phyloP scores from a whole-genome alignment of 768 basidiomycete species.

The Suillus paluster region DNA sequence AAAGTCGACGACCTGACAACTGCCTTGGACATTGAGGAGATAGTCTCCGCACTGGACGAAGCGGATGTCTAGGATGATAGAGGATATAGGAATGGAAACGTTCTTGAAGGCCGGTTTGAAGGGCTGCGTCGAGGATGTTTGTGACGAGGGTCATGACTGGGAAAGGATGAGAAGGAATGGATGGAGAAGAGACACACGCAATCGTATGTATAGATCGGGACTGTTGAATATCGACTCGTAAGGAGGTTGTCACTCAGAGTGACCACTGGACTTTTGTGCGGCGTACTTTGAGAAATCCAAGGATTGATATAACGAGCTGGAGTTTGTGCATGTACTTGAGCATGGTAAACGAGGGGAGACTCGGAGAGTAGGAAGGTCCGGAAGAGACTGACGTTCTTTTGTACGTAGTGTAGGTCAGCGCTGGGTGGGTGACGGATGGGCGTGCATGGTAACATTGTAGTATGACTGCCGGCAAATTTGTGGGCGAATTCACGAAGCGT shows the following conservation, averaged over 20 bases:
- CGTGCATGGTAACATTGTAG: no score
- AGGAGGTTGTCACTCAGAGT: slow-evolving; percentile 83
- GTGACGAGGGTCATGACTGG: slow-evolving; percentile 95
- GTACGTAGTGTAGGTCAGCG: no score
- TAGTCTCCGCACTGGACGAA: no score
- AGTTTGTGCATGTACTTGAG: slow-evolving; percentile 90
- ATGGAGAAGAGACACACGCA: slow-evolving; percentile 47
- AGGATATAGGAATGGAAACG: slow-evolving; percentile 90
- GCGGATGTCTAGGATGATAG: no score
- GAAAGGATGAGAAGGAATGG: slow-evolving; percentile 15
- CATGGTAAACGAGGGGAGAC: no score
- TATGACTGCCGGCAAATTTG: no score
- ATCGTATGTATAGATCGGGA: slow-evolving; percentile 97
- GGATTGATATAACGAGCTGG: slow-evolving; percentile 82
- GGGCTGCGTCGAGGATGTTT: slow-evolving; percentile 87
- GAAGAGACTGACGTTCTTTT: no score
- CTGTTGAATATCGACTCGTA: slow-evolving; percentile 95
- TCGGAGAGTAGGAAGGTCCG: no score
- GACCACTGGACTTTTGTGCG: slow-evolving; percentile 66
- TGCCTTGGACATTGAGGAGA: no score
- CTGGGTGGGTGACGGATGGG: no score
- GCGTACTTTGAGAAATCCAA: slow-evolving; percentile 71
- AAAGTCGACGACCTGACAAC: no score
- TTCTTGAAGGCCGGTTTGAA: slow-evolving; percentile 81
- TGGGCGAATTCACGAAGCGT: no score